Conservation (phyloP, 129 eudicot species). For the Centella asiatica region DNA sequence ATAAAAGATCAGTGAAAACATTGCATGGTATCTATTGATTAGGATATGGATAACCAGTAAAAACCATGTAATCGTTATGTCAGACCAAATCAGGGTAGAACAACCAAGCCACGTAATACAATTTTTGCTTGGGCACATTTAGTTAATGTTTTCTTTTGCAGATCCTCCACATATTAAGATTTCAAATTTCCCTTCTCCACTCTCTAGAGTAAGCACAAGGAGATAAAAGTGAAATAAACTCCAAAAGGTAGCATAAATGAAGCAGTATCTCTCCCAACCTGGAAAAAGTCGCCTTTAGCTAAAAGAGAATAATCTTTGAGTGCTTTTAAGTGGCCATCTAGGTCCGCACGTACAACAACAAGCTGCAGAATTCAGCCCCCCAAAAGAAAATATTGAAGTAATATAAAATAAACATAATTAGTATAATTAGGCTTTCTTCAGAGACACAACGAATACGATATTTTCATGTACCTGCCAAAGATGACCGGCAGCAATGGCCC, state of each 20-base stretch:
- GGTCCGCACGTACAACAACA: constrained; percentile 96
- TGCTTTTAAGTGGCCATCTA: constrained; percentile 91
- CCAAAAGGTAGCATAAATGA: background rate
- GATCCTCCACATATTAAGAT: background rate
- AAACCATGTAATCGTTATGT: background rate
- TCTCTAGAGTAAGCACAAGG: background rate
- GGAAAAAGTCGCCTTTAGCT: constrained; percentile 98
- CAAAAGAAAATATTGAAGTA: background rate
- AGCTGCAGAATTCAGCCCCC: constrained; percentile 61
- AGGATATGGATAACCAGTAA: too few relatives aligned
- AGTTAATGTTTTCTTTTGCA: background rate
- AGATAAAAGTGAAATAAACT: constrained; percentile 6
- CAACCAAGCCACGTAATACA: too few relatives aligned
- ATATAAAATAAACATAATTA: background rate
- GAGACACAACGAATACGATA: background rate
- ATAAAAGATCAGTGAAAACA: too few relatives aligned
- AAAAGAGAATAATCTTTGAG: constrained; percentile 91
- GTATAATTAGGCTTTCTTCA: background rate
- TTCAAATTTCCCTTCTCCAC: background rate
- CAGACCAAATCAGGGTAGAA: background rate
- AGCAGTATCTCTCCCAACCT: constrained; percentile 36
- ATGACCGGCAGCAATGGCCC: constrained; percentile 94
- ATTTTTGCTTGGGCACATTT: background rate
- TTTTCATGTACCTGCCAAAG: constrained; percentile 88
- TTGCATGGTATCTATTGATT: too few relatives aligned